Base-by-base conservation (phyloP, 106 monocot genomes). In the Narthecium ossifragum region DNA sequence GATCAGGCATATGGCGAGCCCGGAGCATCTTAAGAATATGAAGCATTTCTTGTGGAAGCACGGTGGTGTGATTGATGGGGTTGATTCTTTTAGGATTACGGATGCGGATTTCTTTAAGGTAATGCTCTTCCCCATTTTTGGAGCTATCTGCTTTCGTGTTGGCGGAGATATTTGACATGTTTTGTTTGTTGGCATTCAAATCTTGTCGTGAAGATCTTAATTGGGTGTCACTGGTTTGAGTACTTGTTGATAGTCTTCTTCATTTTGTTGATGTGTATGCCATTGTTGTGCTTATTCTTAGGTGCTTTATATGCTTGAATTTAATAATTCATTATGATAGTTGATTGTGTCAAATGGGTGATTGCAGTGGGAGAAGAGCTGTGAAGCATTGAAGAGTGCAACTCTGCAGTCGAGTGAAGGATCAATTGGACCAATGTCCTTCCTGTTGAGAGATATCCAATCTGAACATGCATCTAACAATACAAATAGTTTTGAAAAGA, bases 291-390 rank as follows among this genome's bases (percentile, higher is more conserved):
- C n/a, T n/a, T n/a, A n/a, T n/a, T n/a, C n/a, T n/a, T n/a, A n/a
- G n/a, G n/a, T n/a, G n/a, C 2, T 53, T 26, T 5, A 26, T 28
- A 53, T 53, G 52, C 52, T 11, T 22, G 25, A 8, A 11, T 26
- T 26, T 53, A 5, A 26, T 8, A 5, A 11, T 6, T 53, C 8
- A 23, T 53, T 53, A 6, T 23, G 0, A 5, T 10, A 36, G 10
- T 10, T 36, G 10, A 36, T 52, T 66, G 15, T n/a, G n/a, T n/a
- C n/a, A n/a, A n/a, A n/a, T n/a, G n/a, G n/a, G n/a, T 31, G 30
- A 20, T 73, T 83, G 55, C 78, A 96, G 96, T 96, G 96, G 96
- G 83, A 90, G 76, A 81, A 90, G 68, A 65, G 68, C 46, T 96
- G 90, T 53, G 72, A 68, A 53, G 51, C 60, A 6, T 63, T 75